Evolutionary conservation across 352 stramenopile species (phyloP), one percentile per base, ranked within the genome.

Genomic region (Phytophthora cajani): DNA sequence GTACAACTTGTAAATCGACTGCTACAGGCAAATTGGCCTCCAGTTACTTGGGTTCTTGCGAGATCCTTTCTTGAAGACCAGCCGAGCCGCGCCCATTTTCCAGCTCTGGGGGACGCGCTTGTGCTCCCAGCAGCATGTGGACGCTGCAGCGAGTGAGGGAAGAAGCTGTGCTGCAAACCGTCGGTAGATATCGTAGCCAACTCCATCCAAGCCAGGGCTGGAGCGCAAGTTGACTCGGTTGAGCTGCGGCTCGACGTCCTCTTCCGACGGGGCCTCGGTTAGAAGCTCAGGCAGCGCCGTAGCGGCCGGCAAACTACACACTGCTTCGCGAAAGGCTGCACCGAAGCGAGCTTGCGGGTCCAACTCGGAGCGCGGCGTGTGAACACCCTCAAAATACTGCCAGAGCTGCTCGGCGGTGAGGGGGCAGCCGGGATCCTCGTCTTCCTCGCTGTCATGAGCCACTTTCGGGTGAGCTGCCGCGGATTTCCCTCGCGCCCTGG

Each of bases 131-230:
- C 33, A 40, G 33, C 33, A 40, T 40, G 9, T 3, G 10, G 2
- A 40, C 33, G 6, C 33, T 40, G 33, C 8, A 10, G 33, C 8
- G 8, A 40, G 33, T 40, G 33, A 0, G 3, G 33, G 33, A 9
- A 40, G 33, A 9, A 40, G 9, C 11, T 40, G 33, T 1, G 10
- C 33, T 14, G 33, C 33, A 40, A 40, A 40, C 2, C 11, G 9
- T 16, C 11, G 9, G 33, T 40, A 40, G 11, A 16, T 40, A 40
- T 40, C 33, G 33, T 40, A 40, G 11, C 33, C 33, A 40, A 40
- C 11, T 16, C 33, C 33, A 9, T 80, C 68, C 1, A 66, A 64
- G 5, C 73, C 66, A 0, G 75, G 75, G 2, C 36, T 60, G 5
- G 64, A 71, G 14, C 0, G 10, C 2, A 12, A 9, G 4, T 6